Conservation (phyloP, 805 yeast genomes). For the Candida berthetii region DNA sequence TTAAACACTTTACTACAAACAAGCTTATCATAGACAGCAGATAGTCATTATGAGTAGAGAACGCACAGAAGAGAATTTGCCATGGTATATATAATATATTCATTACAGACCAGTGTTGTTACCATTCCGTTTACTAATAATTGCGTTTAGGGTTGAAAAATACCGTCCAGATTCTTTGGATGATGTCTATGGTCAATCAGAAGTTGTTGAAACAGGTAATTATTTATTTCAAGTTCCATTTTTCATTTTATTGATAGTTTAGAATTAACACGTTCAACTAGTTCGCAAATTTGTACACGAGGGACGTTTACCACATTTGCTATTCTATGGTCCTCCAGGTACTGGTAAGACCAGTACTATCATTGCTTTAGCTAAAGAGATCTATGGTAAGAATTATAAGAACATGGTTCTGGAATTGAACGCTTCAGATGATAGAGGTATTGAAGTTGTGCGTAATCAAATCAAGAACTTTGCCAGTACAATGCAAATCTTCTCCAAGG, state of each 20-base stretch:
- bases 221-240: too few species aligned
- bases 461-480: conserved; percentile 96
- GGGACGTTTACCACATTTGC: conserved; percentile 81
- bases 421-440: conserved; percentile 97
- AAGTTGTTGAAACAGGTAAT: conserved; percentile 65
- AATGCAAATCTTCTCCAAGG: conserved; percentile 81
- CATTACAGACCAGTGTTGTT: too few species aligned
- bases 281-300: conserved; percentile 79
- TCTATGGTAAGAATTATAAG: conserved; percentile 74
- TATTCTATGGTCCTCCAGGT: conserved; percentile 95
- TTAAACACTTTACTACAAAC: too few species aligned
- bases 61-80: conserved; percentile 20
- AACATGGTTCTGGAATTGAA: conserved; percentile 93
- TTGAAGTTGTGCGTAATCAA: conserved; percentile 95
- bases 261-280: not conserved
- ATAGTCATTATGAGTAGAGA: conserved; percentile 19
- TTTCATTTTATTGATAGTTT: not conserved
- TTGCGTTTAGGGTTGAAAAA: conserved; percentile 86
- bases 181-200: conserved; percentile 89
- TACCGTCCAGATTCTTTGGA: conserved; percentile 82
- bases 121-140: too few species aligned
- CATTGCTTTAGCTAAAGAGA: conserved; percentile 79
- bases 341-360: conserved; percentile 91
- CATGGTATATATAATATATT: conserved; percentile 21
- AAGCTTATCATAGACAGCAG: too few species aligned